Conservation (phyloP, 2,329 filamentous ascomycete genomes). For the Didymosphaeria variabile region DNA sequence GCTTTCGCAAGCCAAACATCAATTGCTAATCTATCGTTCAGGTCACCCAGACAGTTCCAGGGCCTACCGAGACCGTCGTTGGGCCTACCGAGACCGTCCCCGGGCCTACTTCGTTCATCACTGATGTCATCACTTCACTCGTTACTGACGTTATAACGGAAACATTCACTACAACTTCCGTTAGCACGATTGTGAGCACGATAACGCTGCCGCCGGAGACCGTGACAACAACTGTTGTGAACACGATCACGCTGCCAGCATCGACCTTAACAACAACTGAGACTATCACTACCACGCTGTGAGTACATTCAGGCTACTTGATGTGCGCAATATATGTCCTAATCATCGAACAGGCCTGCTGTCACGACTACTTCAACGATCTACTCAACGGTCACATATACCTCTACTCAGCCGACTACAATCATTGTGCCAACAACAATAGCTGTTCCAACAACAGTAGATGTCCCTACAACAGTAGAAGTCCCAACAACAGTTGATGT, state of each 20-base stretch:
- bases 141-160: background rate
- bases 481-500: too few species aligned
- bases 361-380: constrained; percentile 34
- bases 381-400: constrained; percentile 33
- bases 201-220: constrained; percentile 22
- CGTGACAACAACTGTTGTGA: constrained; percentile 8
- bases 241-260: too few species aligned
- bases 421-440: constrained; percentile 21
- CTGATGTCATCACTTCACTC: background rate
- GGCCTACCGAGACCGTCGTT: constrained; percentile 13
- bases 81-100: constrained; percentile 13
- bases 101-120: constrained; percentile 16
- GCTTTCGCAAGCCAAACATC: background rate
- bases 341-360: constrained; percentile 20
- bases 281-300: constrained; percentile 35
- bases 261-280: constrained; percentile 23
- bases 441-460: too few species aligned
- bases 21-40: constrained; percentile 4
- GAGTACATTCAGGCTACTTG: background rate
- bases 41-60: constrained; percentile 21
- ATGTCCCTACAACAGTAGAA: too few species aligned
- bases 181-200: constrained; percentile 28
- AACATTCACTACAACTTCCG: background rate
- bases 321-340: background rate
- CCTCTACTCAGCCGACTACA: constrained; percentile 32